Evolutionary conservation across 148 eudicot genomes (phyloP), one percentile per base, ranked within the genome.

Genomic region (Rhododendron mucronatum): DNA sequence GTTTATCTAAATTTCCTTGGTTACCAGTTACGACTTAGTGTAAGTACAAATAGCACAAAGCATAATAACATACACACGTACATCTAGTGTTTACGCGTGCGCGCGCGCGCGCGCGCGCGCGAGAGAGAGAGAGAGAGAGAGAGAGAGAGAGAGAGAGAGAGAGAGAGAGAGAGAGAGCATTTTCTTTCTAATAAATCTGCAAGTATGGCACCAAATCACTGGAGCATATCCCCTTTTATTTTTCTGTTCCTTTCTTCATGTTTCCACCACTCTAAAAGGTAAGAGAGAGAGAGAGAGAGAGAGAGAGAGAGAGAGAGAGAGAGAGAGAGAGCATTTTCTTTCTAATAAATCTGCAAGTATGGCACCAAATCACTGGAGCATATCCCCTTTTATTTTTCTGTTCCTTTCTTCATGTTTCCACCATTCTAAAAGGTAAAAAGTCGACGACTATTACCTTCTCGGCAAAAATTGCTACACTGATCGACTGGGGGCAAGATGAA

Each of bases 401-500:
- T 39, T 21, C 48, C 28, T 20, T 77, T 77, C 51, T 18, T 77
- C 78, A 35, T 79, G 26, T 79, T 48, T 48, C 55, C 37, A 79
- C 7, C 28, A 79, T 79, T 63, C 50, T 15, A 75, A 18, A 48
- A 59, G 16, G 83, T 8, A 55, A 15, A 55, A 55, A 55, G 3
- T 15, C 5, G 23, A 78, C 1, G 14, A 53, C 57, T 69, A 37
- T 59, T 93, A 95, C 99, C 98, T 92, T 89, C 90, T 97, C 93
- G 0, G 94, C 96, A 83, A 95, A 95, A 57, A 88, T 88, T 35
- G 89, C 89, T 55, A 92, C 87, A 80, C 93, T 90, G 87, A 94
- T 87, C 69, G 95, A 91, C 84, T 94, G 99, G 16, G 98, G 96
- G 86, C 84, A 85, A 71, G 83, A 33, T 82, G 96, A 89, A 91